Evolutionary conservation across 2,329 filamentous ascomycete genomes (phyloP).

Genomic region (Aspergillus pseudotamarii): DNA sequence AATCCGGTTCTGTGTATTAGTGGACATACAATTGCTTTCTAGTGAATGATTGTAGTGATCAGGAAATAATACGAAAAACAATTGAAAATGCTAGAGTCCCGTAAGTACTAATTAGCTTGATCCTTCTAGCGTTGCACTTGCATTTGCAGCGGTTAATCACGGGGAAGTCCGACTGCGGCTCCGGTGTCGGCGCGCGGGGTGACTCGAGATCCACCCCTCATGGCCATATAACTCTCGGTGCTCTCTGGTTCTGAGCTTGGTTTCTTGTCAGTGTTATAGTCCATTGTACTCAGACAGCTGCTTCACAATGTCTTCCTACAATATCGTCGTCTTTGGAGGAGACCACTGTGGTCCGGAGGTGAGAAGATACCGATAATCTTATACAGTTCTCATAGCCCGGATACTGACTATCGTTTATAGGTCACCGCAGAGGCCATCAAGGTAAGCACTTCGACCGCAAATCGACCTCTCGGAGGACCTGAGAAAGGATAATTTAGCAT

Average conservation of each 20-base stretch:
- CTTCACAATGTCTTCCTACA: slow-evolving; percentile 66
- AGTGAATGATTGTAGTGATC: background rate
- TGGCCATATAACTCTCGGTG: slow-evolving; percentile 20
- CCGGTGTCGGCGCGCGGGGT: slow-evolving; percentile 34
- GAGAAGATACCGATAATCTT: slow-evolving; percentile 15
- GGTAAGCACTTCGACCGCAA: slow-evolving; percentile 52
- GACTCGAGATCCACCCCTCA: slow-evolving; percentile 20
- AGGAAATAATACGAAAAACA: background rate
- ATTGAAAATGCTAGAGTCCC: background rate
- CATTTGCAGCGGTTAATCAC: slow-evolving; percentile 3
- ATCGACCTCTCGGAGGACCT: background rate
- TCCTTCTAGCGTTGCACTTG: background rate
- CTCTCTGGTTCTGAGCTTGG: slow-evolving; percentile 3
- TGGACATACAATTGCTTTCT: slow-evolving; percentile 7
- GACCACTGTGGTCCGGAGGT: slow-evolving; percentile 89
- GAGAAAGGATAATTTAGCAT: background rate
- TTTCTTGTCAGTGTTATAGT: slow-evolving; percentile 2
- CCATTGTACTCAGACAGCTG: slow-evolving; percentile 7
- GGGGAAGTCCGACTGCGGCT: slow-evolving; percentile 12
- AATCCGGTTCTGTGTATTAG: slow-evolving; percentile 18
- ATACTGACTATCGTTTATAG: slow-evolving; percentile 45
- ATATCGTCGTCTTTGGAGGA: slow-evolving; percentile 79
- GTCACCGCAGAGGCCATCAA: slow-evolving; percentile 85
- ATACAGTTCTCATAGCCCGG: background rate
- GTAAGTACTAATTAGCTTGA: slow-evolving; percentile 3